phyloP scores from a whole-genome alignment of 768 basidiomycete species.

The Tremella fuciformis region DNA sequence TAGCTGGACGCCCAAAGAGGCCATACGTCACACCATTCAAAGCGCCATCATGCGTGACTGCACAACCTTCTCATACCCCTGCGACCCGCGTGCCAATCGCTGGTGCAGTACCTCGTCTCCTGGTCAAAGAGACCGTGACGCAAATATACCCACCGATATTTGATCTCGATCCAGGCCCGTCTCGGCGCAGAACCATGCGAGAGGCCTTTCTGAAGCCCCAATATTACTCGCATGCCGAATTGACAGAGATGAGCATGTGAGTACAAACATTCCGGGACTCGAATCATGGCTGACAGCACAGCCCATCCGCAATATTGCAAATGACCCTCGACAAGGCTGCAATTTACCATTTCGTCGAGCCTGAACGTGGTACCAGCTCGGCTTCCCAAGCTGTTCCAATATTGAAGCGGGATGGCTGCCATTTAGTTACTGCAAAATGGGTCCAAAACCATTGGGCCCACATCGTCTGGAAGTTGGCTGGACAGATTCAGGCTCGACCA shows the following conservation, averaged over 20 bases:
- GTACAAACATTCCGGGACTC: constrained; percentile 9
- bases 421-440: constrained; percentile 72
- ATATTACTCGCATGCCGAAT: constrained; percentile 25
- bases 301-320: constrained; percentile 38
- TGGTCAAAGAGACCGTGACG: not conserved
- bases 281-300: constrained; percentile 8
- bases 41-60: not conserved
- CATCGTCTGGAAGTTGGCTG: constrained; percentile 92
- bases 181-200: constrained; percentile 18
- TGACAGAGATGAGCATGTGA: constrained; percentile 36
- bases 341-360: constrained; percentile 34
- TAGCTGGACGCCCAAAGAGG: constrained; percentile 16
- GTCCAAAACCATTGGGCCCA: constrained; percentile 87
- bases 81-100: not conserved
- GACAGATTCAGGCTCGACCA: constrained; percentile 74
- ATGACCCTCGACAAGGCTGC: constrained; percentile 31
- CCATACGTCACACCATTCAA: constrained; percentile 47
- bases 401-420: constrained; percentile 54
- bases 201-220: constrained; percentile 34
- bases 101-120: not conserved
- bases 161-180: constrained; percentile 29
- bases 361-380: not conserved
- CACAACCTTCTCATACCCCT: not conserved
- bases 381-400: constrained; percentile 17
- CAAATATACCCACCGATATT: constrained; percentile 18